Evolutionary conservation across 1,139 yeast genomes (phyloP), one percentile per base, ranked within the genome.

Genomic region (Kodamaea suecica): DNA sequence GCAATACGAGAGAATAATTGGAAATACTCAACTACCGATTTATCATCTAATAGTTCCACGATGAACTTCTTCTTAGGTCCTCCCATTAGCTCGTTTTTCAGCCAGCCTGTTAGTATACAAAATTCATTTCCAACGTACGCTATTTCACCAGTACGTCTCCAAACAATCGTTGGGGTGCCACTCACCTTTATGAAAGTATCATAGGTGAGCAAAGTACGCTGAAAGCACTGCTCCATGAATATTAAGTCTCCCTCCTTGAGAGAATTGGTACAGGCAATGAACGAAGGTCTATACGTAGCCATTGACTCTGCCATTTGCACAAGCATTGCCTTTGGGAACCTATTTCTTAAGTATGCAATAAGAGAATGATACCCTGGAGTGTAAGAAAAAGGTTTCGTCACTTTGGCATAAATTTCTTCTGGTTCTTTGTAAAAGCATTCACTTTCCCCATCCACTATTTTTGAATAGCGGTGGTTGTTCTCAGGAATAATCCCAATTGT

Each of bases 181-280:
- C 90, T 80, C 16, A 84, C 78, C 13, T 80, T 70, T 27, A 92
- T 84, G 54, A 85, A 85, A 55, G 81, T 84, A 46, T 87, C 94
- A 56, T 88, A 92, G 42, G 95, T 95, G 31, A 90, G 63, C 31
- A 92, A 62, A 0, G 97, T 88, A 32, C 98, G 64, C 57, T 92
- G 97, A 62, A 90, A 90, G 49, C 96, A 86, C 61, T 90, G 95
- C 52, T 92, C 98, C 86, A 92, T 88, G 52, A 92, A 92, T 5
- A 90, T 84, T 53, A 90, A 67, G 55, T 92, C 98, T 33, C 86
- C 95, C 47, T 86, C 95, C 39, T 88, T 85, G 29, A 92, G 62
- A 3, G 94, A 80, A 49, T 86, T 84, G 21, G 95, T 86, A 50
- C 95, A 84, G 1, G 97, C 97, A 48, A 90, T 88, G 55, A 90